A percentile compares a stretch with the other conserved stretches of the same genome.
Conservation (phyloP, 1,284 basidiomycete species). For the Tilletiopsis washingtonensis region DNA sequence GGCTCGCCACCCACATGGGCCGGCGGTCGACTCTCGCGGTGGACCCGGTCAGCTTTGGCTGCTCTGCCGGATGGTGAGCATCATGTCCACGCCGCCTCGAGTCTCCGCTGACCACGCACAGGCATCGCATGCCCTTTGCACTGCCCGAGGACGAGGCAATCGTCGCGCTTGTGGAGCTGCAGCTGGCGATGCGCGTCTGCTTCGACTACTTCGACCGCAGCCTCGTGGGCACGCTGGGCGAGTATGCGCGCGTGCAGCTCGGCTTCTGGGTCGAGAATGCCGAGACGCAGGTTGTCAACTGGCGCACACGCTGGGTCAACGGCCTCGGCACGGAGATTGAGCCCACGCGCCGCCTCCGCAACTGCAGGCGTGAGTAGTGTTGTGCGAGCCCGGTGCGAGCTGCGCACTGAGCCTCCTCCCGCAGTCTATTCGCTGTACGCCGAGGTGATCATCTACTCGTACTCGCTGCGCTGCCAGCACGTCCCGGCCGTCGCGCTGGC, state of each 20-base stretch:
- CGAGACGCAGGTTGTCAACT: constrained; percentile 17
- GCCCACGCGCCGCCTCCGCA: too few relatives aligned
- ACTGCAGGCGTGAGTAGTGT: neutral
- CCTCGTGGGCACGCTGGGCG: constrained; percentile 10
- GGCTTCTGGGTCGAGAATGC: constrained; percentile 21
- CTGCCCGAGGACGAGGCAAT: constrained; percentile 20
- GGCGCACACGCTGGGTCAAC: constrained; percentile 23
- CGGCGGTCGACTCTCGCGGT: constrained; percentile 20
- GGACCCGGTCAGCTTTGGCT: constrained; percentile 28
- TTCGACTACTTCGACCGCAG: constrained; percentile 23
- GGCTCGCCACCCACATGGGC: constrained; percentile 30
- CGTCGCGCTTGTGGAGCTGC: constrained; percentile 24
- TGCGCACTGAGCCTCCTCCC: too few relatives aligned
- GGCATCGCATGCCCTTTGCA: constrained; percentile 23
- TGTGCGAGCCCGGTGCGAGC: too few relatives aligned
- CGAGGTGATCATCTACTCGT: constrained; percentile 18
- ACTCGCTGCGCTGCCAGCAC: constrained; percentile 21
- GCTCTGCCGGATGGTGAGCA: constrained; percentile 19
- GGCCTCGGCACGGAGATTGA: too few relatives aligned
- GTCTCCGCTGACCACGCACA: too few relatives aligned
- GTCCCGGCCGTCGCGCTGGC: constrained; percentile 11
- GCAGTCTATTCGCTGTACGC: constrained; percentile 29
- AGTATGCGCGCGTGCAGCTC: constrained; percentile 12
- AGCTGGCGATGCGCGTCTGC: constrained; percentile 17
- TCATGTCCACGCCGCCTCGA: too few relatives aligned